These are phyloP conservation scores for Corylus avellana DNA, from an alignment of 306 rosid genomes.

Conservation along the genomic window DNA sequence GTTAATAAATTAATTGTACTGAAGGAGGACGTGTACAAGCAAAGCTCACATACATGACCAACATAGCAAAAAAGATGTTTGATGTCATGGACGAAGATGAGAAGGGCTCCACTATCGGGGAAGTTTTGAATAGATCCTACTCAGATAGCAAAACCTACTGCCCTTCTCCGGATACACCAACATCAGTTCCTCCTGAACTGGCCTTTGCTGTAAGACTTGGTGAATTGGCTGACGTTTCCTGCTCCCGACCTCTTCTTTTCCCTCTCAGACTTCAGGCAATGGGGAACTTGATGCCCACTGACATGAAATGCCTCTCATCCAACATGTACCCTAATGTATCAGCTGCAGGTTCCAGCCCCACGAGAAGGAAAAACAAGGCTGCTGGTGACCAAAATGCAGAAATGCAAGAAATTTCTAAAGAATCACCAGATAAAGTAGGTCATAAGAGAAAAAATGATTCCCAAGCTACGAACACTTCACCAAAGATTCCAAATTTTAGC, in stretches of 20 bases:
- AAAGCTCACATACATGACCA: constrained; percentile 25
- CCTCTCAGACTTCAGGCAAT: constrained; percentile 29
- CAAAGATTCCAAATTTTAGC: background rate
- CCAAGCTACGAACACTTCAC: background rate
- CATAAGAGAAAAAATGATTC: constrained; percentile 13
- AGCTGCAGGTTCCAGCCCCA: background rate
- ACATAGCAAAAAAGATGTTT: constrained; percentile 31
- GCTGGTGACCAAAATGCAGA: background rate
- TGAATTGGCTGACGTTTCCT: background rate
- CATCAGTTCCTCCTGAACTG: constrained; percentile 18
- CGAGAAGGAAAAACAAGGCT: background rate
- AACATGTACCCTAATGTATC: constrained; percentile 5
- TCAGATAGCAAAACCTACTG: constrained; percentile 8
- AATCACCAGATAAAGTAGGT: background rate
- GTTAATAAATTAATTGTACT: background rate
- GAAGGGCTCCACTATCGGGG: constrained; percentile 14
- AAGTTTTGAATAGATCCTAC: constrained; percentile 3
- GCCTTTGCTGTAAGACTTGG: background rate
- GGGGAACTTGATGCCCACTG: constrained; percentile 24
- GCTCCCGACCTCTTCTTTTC: constrained; percentile 10
- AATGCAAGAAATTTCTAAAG: background rate
- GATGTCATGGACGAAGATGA: constrained; percentile 39
- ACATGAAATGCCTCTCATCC: constrained; percentile 16
- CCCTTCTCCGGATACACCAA: constrained; percentile 26
- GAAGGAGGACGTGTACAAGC: constrained; percentile 23